phyloP scores from a whole-genome alignment of 768 basidiomycete species.

The Tulasnella calospora region DNA sequence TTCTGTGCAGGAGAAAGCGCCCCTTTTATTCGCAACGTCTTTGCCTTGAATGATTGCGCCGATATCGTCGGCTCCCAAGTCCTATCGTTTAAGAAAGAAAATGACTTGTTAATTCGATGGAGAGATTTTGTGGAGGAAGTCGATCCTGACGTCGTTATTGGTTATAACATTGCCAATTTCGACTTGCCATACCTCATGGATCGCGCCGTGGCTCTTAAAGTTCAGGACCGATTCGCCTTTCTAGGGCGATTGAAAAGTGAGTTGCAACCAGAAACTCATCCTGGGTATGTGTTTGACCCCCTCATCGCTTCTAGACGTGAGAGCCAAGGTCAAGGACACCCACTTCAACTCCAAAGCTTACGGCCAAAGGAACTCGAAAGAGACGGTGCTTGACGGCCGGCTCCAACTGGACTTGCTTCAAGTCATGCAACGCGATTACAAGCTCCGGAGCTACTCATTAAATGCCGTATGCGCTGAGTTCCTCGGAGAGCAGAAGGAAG shows the following conservation, averaged over 20 bases:
- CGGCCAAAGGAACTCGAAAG: conserved; percentile 94
- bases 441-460: conserved; percentile 91
- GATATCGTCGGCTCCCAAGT: conserved; percentile 99
- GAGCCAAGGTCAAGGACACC: conserved; percentile 80
- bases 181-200: conserved; percentile 96
- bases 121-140: conserved; percentile 80
- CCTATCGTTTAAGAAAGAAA: conserved; percentile 71
- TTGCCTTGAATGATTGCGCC: conserved; percentile 90
- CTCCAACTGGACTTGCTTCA: conserved; percentile 93
- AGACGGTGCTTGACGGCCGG: conserved; percentile 83
- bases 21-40: conserved; percentile 94
- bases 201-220: conserved; percentile 77
- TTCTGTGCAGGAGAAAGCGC: conserved; percentile 65
- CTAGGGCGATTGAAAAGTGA: conserved; percentile 73
- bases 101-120: conserved; percentile 74
- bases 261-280: conserved; percentile 25
- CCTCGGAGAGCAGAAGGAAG: conserved; percentile 97
- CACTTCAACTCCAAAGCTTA: conserved; percentile 99
- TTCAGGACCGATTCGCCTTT: conserved; percentile 54
- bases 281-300: background rate
- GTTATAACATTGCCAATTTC: conserved; percentile 91
- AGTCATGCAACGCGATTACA: conserved; percentile 98
- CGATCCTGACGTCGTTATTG: conserved; percentile 94
- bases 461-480: conserved; percentile 98
- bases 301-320: conserved; percentile 49